A percentile compares a stretch with the other conserved stretches of the same genome.
These are phyloP conservation scores for Fusarium solani-melongenae DNA, from an alignment of 2,329 filamentous ascomycete species.

Conservation along the genomic window DNA sequence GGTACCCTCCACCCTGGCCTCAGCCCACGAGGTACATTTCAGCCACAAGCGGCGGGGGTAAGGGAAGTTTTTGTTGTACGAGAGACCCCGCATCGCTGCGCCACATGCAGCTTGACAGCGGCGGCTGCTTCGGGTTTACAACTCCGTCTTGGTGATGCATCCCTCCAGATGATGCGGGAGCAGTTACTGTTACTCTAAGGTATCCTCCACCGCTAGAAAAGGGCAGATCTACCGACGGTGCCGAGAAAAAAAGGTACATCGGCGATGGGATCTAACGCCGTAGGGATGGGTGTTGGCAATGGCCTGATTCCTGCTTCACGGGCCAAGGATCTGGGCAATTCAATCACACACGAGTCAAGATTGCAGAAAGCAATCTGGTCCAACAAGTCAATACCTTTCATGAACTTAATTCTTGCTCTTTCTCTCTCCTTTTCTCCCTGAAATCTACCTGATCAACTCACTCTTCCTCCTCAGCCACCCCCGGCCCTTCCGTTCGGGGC, in stretches of 20 bases:
- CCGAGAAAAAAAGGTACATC: constrained; percentile 33
- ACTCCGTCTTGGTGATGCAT: constrained; percentile 10
- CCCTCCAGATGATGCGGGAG: background rate
- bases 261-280: constrained; percentile 19
- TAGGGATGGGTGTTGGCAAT: constrained; percentile 15
- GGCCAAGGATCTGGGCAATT: background rate
- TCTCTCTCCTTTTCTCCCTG: background rate
- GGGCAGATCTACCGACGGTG: constrained; percentile 26
- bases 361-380: background rate
- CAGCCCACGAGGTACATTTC: constrained; percentile 6
- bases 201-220: background rate
- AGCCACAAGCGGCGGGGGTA: constrained; percentile 18
- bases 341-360: background rate
- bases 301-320: constrained; percentile 30
- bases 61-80: constrained; percentile 11
- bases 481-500: constrained; percentile 26
- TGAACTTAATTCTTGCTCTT: background rate
- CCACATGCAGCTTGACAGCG: constrained; percentile 11
- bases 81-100: constrained; percentile 21
- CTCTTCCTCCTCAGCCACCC: constrained; percentile 16
- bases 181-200: background rate
- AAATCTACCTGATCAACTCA: background rate
- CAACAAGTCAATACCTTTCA: background rate
- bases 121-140: constrained; percentile 2
- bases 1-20: constrained; percentile 8